Percentiles rank a stretch among this genome's conserved stretches.
Evolutionary conservation across 2,329 filamentous ascomycete species (phyloP).

Genomic region (Xylaria sp.): DNA sequence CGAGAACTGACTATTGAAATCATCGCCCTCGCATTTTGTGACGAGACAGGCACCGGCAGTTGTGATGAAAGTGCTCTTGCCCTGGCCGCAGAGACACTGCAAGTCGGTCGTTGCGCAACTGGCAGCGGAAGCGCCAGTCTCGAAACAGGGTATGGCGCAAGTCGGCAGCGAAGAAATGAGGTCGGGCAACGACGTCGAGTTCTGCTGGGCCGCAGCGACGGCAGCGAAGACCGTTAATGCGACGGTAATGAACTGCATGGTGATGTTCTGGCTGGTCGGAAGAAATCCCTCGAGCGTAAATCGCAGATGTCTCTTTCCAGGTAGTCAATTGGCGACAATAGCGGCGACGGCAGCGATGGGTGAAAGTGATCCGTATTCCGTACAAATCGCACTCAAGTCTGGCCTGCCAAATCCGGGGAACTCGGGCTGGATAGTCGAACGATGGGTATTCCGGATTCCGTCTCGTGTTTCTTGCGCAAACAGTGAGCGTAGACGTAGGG

Average conservation of each 20-base stretch:
- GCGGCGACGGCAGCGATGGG: no score
- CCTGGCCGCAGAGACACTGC: conserved; percentile 27
- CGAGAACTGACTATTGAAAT: conserved; percentile 24
- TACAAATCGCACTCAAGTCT: conserved; percentile 1
- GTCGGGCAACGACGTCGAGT: conserved; percentile 25
- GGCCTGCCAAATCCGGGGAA: conserved; percentile 5
- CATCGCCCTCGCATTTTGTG: conserved; percentile 19
- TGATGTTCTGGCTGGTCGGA: background rate
- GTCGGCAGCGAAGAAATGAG: conserved; percentile 29
- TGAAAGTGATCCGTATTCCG: no score
- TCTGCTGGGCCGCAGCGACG: conserved; percentile 15
- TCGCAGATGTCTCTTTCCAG: background rate
- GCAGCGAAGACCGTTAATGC: conserved; percentile 18
- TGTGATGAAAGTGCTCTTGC: conserved; percentile 24
- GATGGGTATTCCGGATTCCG: background rate
- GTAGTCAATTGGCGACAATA: background rate
- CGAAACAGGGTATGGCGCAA: conserved; percentile 29
- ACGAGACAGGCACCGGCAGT: conserved; percentile 24
- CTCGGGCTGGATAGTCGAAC: background rate
- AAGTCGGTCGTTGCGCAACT: conserved; percentile 29
- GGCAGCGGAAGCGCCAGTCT: conserved; percentile 20
- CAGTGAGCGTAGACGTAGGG: no score
- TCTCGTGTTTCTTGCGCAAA: no score
- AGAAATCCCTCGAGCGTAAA: background rate
- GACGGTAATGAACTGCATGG: conserved; percentile 17